Conservation (phyloP, 2,329 filamentous ascomycete genomes). For the Elsinoe necatrix region DNA sequence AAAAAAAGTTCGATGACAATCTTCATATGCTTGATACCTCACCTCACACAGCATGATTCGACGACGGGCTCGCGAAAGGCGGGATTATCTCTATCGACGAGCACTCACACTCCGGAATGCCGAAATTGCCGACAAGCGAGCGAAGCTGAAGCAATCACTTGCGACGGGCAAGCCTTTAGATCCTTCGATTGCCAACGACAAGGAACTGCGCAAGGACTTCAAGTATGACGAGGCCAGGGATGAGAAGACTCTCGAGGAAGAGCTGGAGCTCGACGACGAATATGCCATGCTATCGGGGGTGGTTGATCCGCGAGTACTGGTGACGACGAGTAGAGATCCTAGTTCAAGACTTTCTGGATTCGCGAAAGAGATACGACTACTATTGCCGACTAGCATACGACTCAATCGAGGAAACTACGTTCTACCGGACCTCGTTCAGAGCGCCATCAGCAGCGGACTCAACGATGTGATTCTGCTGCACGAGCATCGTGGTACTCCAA, state of each 20-base stretch:
- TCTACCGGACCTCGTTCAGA: conserved; percentile 73
- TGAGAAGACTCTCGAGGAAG: conserved; percentile 58
- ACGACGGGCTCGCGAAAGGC: conserved; percentile 67
- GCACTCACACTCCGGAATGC: conserved; percentile 82
- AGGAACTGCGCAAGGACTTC: conserved; percentile 72
- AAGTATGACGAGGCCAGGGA: conserved; percentile 82
- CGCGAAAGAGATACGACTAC: conserved; percentile 78
- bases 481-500: conserved; percentile 87
- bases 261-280: conserved; percentile 75
- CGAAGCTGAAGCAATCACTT: conserved; percentile 75
- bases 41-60: conserved; percentile 39
- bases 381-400: conserved; percentile 77
- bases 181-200: conserved; percentile 76
- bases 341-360: conserved; percentile 80
- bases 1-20: conserved; percentile 5
- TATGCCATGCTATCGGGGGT: conserved; percentile 87
- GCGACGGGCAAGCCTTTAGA: conserved; percentile 83
- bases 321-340: conserved; percentile 85
- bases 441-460: conserved; percentile 69
- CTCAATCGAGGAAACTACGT: conserved; percentile 88
- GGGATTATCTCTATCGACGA: conserved; percentile 84
- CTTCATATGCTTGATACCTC: not conserved
- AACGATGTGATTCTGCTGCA: conserved; percentile 81
- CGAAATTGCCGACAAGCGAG: conserved; percentile 84
- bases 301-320: conserved; percentile 77